A percentile compares a stretch with the other conserved stretches of the same genome.
These are phyloP conservation scores for Cytospora mali DNA, from an alignment of 2,329 filamentous ascomycete species.

Conservation along the genomic window DNA sequence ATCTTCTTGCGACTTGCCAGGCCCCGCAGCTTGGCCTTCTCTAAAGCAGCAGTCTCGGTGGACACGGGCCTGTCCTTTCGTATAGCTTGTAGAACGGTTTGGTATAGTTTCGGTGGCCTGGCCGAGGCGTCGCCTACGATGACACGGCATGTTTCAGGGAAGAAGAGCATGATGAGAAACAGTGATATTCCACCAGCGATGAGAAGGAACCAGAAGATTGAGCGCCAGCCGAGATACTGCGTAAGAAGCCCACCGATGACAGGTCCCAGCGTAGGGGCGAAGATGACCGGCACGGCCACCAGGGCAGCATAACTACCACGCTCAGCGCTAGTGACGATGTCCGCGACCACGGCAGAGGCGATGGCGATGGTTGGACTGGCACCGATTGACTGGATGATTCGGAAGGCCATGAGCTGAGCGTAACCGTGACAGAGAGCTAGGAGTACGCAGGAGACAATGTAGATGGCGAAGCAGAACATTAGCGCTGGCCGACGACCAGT, in stretches of 20 bases:
- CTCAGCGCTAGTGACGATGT: slow-evolving; percentile 64
- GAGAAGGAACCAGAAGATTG: slow-evolving; percentile 59
- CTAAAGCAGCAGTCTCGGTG: slow-evolving; percentile 38
- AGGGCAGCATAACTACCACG: slow-evolving; percentile 50
- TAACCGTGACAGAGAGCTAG: slow-evolving; percentile 54
- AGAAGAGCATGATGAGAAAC: slow-evolving; percentile 42
- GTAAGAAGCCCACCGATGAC: slow-evolving; percentile 56
- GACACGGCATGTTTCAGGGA: slow-evolving; percentile 48
- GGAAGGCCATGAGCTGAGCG: slow-evolving; percentile 52
- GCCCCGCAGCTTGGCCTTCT: slow-evolving; percentile 41
- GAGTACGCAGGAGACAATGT: slow-evolving; percentile 56
- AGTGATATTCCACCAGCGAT: slow-evolving; percentile 45
- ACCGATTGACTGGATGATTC: slow-evolving; percentile 60
- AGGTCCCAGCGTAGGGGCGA: slow-evolving; percentile 49
- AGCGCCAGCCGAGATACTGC: slow-evolving; percentile 55
- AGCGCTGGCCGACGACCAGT: slow-evolving; percentile 57
- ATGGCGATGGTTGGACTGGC: slow-evolving; percentile 63
- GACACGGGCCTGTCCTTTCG: slow-evolving; percentile 14
- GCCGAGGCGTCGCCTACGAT: slow-evolving; percentile 49
- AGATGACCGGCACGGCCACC: slow-evolving; percentile 39
- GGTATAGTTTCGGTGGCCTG: slow-evolving; percentile 36
- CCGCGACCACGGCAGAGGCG: slow-evolving; percentile 60
- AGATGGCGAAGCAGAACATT: slow-evolving; percentile 54
- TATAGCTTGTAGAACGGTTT: slow-evolving; percentile 22
- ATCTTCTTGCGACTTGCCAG: slow-evolving; percentile 26